Base-by-base conservation (phyloP, 441 rosid genomes). In the Erysimum cheiri region DNA sequence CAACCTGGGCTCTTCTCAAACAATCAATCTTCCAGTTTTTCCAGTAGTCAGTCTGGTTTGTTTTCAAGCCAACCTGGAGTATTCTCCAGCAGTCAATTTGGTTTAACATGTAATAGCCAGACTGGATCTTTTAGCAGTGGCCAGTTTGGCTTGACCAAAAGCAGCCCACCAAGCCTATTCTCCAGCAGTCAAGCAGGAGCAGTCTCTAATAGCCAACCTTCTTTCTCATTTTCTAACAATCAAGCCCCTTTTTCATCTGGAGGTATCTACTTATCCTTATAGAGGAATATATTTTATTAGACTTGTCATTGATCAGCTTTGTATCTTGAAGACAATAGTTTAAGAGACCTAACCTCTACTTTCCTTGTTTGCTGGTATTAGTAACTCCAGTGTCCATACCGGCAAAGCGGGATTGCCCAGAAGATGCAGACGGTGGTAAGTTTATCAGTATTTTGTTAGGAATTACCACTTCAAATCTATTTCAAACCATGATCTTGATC, bases 341-440 rank as follows among this genome's bases (percentile, higher is more conserved):
- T 49, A 50, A 33, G 49, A 63, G 41, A 75, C 43, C 49, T 64
- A 40, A 76, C 49, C 49, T 40, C 31, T 0, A 31, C 8, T 75
- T 48, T 48, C 4, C 4, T 33, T 55, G 14, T 61, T 55, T 62
- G 60, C 53, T 80, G 58, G 35, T 75, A 59, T 48, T 76, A 87
- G 92, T 88, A 60, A 82, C 73, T 75, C 96, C 82, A 67, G 87
- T 76, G 74, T 65, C 85, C 35, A 74, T 64, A 66, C 61, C 84
- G 1, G 46, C 78, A 64, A 84, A 79, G 69, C 75, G 63, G 24
- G 85, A 77, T 63, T 60, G 72, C 73, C 50, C 90, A 70, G 89
- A 83, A 60, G 89, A 78, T 22, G 90, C 32, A 15, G 93, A 86
- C 53, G 97, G 77, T 65, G 97, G 96, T 90, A 71, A 81, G 92